Percentiles rank a stretch among this genome's conserved stretches.
Evolutionary conservation across 1,284 basidiomycete species (phyloP).

Genomic region (Pholiota adiposa): DNA sequence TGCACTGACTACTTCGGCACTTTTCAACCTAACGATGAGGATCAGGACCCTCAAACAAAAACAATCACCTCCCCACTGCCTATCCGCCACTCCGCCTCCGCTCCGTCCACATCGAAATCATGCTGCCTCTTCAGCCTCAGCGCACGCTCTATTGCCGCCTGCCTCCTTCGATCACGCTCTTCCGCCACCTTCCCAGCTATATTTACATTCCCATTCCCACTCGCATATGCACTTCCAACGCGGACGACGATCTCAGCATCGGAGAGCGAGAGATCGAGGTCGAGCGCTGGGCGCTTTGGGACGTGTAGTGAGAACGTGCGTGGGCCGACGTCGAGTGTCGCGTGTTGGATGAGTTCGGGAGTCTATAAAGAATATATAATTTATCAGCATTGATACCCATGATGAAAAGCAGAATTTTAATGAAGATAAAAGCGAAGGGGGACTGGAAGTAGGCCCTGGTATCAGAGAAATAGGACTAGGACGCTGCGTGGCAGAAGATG

Average conservation of each 20-base stretch:
- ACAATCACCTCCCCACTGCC: constrained; percentile 50
- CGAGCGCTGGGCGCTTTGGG: constrained; percentile 51
- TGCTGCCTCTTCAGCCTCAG: constrained; percentile 58
- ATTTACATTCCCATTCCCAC: background rate
- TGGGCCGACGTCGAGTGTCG: constrained; percentile 65
- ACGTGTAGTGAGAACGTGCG: constrained; percentile 55
- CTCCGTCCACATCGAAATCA: constrained; percentile 60
- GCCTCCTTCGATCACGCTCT: constrained; percentile 22
- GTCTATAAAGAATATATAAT: constrained; percentile 39
- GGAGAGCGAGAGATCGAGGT: constrained; percentile 55
- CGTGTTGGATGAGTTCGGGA: constrained; percentile 41
- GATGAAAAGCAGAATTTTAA: background rate
- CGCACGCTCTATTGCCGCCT: constrained; percentile 33
- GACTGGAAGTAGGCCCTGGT: no score
- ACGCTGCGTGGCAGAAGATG: no score
- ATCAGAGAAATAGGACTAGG: no score
- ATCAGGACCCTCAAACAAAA: constrained; percentile 13
- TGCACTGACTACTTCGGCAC: no score
- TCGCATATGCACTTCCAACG: constrained; percentile 9
- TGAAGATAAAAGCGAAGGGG: no score
- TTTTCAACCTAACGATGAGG: no score
- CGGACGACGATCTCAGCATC: constrained; percentile 51
- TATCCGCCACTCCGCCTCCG: constrained; percentile 67
- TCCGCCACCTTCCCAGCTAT: constrained; percentile 3
- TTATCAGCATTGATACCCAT: background rate